These are phyloP conservation scores for Ramularia collo-cygni DNA, from an alignment of 2,329 filamentous ascomycete species.

Conservation along the genomic window DNA sequence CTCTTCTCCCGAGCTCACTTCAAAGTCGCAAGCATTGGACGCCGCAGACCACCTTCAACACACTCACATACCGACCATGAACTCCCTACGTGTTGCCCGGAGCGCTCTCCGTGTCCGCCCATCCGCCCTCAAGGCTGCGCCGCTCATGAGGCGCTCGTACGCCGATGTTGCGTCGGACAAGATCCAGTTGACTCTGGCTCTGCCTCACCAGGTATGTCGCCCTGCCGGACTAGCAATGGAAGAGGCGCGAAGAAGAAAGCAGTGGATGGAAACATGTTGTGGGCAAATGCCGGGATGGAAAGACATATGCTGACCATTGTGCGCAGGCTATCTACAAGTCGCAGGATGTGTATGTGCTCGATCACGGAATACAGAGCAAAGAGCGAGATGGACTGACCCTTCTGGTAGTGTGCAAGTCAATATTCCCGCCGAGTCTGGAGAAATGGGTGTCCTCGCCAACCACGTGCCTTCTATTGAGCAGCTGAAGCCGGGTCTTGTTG, in stretches of 20 bases:
- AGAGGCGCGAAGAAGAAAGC: slow-evolving; percentile 1
- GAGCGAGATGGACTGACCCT: slow-evolving; percentile 19
- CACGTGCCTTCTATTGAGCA: slow-evolving; percentile 99
- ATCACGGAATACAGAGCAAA: slow-evolving; percentile 3
- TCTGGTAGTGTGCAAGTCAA: slow-evolving; percentile 87
- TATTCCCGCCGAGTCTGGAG: slow-evolving; percentile 93
- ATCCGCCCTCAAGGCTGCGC: slow-evolving; percentile 61
- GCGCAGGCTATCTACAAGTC: slow-evolving; percentile 62
- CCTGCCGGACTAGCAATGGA: neutral
- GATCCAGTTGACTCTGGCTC: slow-evolving; percentile 95
- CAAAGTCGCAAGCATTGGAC: neutral
- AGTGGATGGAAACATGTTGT: neutral
- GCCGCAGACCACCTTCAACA: slow-evolving; percentile 5
- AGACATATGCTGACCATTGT: slow-evolving; percentile 16
- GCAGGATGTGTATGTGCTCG: slow-evolving; percentile 57
- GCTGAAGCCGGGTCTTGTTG: slow-evolving; percentile 91
- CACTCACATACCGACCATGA: slow-evolving; percentile 57
- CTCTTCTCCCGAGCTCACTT: too few relatives aligned
- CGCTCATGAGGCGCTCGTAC: slow-evolving; percentile 85
- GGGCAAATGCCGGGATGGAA: neutral
- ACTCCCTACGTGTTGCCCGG: slow-evolving; percentile 87
- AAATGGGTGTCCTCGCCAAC: slow-evolving; percentile 99
- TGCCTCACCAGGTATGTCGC: slow-evolving; percentile 89
- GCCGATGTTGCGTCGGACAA: slow-evolving; percentile 52
- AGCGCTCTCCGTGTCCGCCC: slow-evolving; percentile 79